Conservation (phyloP, 2,329 filamentous ascomycete genomes). For the Colletotrichum endophyticum region DNA sequence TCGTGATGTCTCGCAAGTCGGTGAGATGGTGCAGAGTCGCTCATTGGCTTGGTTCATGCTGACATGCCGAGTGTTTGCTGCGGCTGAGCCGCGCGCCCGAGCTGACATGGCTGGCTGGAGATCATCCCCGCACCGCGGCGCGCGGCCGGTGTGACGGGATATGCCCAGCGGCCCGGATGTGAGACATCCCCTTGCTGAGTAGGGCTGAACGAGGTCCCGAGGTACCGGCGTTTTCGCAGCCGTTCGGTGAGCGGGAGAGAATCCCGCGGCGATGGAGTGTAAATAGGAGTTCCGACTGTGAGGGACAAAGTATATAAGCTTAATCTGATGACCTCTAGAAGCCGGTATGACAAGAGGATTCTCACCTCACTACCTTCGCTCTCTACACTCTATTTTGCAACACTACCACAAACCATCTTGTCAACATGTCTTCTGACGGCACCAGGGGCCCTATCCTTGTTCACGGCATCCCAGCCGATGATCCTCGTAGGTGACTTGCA, state of each 20-base stretch:
- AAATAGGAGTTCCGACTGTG: not conserved
- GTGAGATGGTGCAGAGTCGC: not conserved
- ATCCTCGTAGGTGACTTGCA: not conserved
- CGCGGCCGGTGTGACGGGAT: not conserved
- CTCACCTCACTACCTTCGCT: not conserved
- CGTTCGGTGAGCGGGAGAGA: not conserved
- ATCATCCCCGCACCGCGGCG: not conserved
- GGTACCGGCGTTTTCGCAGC: not conserved
- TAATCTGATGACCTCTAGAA: not conserved
- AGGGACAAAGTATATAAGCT: not conserved
- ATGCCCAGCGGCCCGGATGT: not conserved
- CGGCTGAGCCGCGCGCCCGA: not conserved
- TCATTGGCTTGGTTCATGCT: not conserved
- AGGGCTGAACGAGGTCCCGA: not conserved
- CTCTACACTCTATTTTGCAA: not conserved
- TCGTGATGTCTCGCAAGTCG: not conserved
- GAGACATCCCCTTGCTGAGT: not conserved
- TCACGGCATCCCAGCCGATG: not conserved
- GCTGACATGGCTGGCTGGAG: not conserved
- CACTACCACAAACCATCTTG: not conserved
- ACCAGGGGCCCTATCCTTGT: conserved; percentile 1
- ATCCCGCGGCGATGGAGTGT: not conserved
- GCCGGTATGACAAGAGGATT: not conserved
- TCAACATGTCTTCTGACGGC: conserved; percentile 11
- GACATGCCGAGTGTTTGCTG: not conserved